Conservation (phyloP, 2,329 filamentous ascomycete genomes). For the Curvularia sp. region DNA sequence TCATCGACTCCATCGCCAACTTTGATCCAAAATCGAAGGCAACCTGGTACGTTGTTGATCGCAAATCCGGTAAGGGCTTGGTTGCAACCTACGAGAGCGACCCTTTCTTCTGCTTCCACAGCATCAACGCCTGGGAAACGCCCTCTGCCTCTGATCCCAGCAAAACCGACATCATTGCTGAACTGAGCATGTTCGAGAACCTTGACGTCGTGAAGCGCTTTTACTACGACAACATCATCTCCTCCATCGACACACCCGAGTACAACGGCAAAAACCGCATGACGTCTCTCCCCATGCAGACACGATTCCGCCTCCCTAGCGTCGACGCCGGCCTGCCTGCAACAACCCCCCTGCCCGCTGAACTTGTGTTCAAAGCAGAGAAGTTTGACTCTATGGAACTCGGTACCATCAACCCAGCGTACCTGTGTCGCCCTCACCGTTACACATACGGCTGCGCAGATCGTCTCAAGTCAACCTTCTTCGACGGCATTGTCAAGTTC, state of each 20-base stretch:
- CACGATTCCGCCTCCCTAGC: slow-evolving; percentile 39
- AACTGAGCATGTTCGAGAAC: slow-evolving; percentile 69
- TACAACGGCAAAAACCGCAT: slow-evolving; percentile 36
- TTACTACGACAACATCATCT: slow-evolving; percentile 62
- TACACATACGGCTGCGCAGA: slow-evolving; percentile 67
- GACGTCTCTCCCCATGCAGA: slow-evolving; percentile 36
- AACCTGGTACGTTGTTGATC: slow-evolving; percentile 78
- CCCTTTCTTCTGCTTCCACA: slow-evolving; percentile 80
- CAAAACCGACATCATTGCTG: slow-evolving; percentile 67
- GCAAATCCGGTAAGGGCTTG: slow-evolving; percentile 66
- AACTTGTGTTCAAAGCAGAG: slow-evolving; percentile 22
- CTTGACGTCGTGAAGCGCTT: slow-evolving; percentile 69
- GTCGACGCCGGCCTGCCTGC: slow-evolving; percentile 45
- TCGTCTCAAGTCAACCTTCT: slow-evolving; percentile 65
- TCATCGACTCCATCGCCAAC: slow-evolving; percentile 70
- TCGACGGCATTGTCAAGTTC: slow-evolving; percentile 71
- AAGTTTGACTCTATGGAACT: slow-evolving; percentile 64
- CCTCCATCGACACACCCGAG: slow-evolving; percentile 19
- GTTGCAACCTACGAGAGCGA: slow-evolving; percentile 72
- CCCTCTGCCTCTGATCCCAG: slow-evolving; percentile 38
- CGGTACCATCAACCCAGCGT: slow-evolving; percentile 69
- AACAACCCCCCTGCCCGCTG: slow-evolving; percentile 11
- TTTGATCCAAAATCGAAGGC: slow-evolving; percentile 66
- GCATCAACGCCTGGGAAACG: slow-evolving; percentile 78
- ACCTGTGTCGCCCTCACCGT: slow-evolving; percentile 61